phyloP scores from a whole-genome alignment of 2,329 filamentous ascomycete genomes.

The Aspergillus tubingensis region DNA sequence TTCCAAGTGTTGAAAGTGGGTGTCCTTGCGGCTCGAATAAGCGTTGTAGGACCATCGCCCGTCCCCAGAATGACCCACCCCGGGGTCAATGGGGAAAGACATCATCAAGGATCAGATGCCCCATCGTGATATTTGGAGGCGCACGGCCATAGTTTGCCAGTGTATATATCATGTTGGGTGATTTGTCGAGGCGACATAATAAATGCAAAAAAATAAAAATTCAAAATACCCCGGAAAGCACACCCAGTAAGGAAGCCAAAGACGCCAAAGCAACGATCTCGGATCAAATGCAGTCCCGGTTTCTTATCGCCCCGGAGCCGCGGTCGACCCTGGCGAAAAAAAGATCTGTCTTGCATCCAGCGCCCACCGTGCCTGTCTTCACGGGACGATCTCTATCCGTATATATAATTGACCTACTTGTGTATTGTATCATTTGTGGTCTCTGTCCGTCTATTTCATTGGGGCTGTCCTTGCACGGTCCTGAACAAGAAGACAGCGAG shows the following conservation, averaged over 20 bases:
- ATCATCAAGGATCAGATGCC: not conserved
- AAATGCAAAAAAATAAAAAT: too few relatives aligned
- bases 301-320: constrained; percentile 26
- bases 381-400: not conserved
- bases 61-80: constrained; percentile 1
- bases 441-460: not conserved
- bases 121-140: too few relatives aligned
- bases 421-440: not conserved
- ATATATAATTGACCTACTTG: not conserved
- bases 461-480: not conserved
- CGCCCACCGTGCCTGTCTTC: not conserved
- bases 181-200: too few relatives aligned
- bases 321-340: constrained; percentile 21
- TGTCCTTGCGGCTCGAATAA: not conserved
- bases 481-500: not conserved
- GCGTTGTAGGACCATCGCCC: not conserved
- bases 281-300: constrained; percentile 28
- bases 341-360: constrained; percentile 15
- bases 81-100: not conserved
- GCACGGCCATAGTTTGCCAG: too few relatives aligned
- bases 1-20: not conserved
- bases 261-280: constrained; percentile 2
- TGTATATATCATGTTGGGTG: too few relatives aligned
- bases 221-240: too few relatives aligned
- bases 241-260: too few relatives aligned